These are phyloP conservation scores for Fusarium scirpi DNA, from an alignment of 2,329 filamentous ascomycete genomes.

Conservation along the genomic window DNA sequence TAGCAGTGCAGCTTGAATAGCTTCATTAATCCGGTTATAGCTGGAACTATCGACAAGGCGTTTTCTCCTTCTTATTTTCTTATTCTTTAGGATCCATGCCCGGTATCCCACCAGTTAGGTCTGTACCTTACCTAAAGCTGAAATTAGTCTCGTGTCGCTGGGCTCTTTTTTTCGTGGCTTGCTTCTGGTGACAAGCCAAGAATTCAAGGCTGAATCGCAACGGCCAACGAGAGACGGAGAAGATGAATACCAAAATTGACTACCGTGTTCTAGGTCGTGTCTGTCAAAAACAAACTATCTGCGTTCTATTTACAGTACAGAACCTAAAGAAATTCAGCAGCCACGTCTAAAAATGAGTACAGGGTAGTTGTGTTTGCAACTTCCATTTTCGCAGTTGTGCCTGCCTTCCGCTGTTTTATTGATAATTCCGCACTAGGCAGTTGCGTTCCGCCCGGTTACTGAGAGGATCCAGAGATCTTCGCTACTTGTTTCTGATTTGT, in stretches of 20 bases:
- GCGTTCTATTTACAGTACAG: constrained; percentile 1
- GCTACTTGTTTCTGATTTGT: not conserved
- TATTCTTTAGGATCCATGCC: not conserved
- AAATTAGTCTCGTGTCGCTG: constrained; percentile 6
- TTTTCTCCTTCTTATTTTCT: constrained; percentile 3
- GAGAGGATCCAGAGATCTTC: constrained; percentile 4
- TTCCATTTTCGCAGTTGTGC: not conserved
- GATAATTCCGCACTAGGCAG: constrained; percentile 1
- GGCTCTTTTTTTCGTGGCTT: constrained; percentile 3
- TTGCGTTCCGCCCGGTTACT: constrained; percentile 1
- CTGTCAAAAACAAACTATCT: not conserved
- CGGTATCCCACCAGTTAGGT: not conserved
- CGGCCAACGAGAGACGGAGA: constrained; percentile 17
- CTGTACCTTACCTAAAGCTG: not conserved
- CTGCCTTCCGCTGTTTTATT: not conserved
- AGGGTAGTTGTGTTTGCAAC: not conserved
- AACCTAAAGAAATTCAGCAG: not conserved
- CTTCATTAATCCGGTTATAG: not conserved
- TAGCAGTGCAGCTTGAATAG: not conserved
- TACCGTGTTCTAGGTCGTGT: constrained; percentile 1
- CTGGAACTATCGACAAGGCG: constrained; percentile 2
- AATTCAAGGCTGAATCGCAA: constrained; percentile 21
- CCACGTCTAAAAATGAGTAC: not conserved
- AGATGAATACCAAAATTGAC: constrained; percentile 5
- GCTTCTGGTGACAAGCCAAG: constrained; percentile 8